Evolutionary conservation across 2,329 filamentous ascomycete genomes (phyloP).

Genomic region (Aspergillus novofumigatus): DNA sequence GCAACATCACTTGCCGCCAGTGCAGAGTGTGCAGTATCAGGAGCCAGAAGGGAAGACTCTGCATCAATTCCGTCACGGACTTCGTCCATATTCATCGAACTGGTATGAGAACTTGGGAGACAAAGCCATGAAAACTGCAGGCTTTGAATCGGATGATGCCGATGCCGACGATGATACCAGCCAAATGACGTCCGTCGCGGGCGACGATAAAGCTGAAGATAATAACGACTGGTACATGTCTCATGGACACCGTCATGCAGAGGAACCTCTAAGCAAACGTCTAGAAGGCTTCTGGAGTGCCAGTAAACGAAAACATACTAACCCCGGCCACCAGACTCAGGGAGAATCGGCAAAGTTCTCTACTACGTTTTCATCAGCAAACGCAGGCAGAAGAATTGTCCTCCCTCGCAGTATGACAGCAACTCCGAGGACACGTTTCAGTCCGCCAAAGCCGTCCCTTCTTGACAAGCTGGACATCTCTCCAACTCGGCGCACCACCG

Average conservation of each 20-base stretch:
- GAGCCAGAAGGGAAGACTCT: conserved; percentile 17
- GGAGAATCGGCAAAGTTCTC: conserved; percentile 15
- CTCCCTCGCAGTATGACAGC: conserved; percentile 32
- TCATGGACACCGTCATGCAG: conserved; percentile 24
- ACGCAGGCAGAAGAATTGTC: conserved; percentile 26
- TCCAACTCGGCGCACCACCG: conserved; percentile 30
- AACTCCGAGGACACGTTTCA: conserved; percentile 37
- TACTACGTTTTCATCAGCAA: conserved; percentile 16
- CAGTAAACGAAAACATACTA: conserved; percentile 23
- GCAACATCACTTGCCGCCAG: conserved; percentile 16
- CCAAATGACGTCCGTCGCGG: conserved; percentile 27
- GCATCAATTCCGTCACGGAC: conserved; percentile 22
- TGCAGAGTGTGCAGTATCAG: conserved; percentile 16
- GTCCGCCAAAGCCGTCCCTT: conserved; percentile 38
- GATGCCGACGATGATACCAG: conserved; percentile 26
- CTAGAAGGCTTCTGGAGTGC: conserved; percentile 38
- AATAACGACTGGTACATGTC: conserved; percentile 26
- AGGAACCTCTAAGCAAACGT: conserved; percentile 34
- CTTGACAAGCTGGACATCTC: conserved; percentile 36
- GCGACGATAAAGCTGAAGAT: conserved; percentile 27
- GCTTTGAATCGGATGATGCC: conserved; percentile 34
- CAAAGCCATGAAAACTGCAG: conserved; percentile 32
- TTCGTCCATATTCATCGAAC: conserved; percentile 23
- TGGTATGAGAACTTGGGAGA: conserved; percentile 34
- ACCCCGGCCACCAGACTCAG: conserved; percentile 16